Evolutionary conservation across 176 grass and related monocot species (phyloP), one percentile per base, ranked within the genome.

Genomic region (Aegilops sharonensis): DNA sequence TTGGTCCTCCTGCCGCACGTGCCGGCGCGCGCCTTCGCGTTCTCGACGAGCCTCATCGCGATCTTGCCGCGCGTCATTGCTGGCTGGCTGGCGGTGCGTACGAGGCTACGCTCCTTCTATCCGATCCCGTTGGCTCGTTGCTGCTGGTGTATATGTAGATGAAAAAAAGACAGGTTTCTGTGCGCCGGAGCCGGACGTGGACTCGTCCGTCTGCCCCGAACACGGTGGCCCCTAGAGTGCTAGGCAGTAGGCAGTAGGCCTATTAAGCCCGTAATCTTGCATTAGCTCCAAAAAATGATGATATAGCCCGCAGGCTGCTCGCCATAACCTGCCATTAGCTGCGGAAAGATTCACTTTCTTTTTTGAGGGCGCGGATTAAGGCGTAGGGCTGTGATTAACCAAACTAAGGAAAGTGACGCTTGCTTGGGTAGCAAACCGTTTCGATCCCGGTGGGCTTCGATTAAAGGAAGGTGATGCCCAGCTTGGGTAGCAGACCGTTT

Each of bases 1-100:
- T n/a, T 43, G 75, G 37, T 64, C 21, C 87, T 57, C 87, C 29
- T 50, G 30, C 1, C n/a, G 75, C 54, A 73, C 57, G 40, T 64
- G 21, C 0, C 1, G 56, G n/a, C 31, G 2, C 87, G 75, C 56
- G 1, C 3, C 5, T 14, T 3, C 21, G 8, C 9, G 52, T 2
- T 50, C 0, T 37, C 5, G 65, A 72, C 36, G 12, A 84, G 66
- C 6, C 54, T 69, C 3, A 79, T 72, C 1, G 65, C 18, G 13
- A 74, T 15, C 81, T 62, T 70, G 21, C 75, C 21, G 0, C 75
- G 42, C 9, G 67, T 11, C 87, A 79, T 84, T 5, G 48, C 48
- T 52, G 48, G 48, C 52, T 24, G 6, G 21, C 3, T 24, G 60
- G 60, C n/a, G 60, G 5, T 13, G 50, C 74, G 54, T 7, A 18